Evolutionary conservation across 345 rosid genomes (phyloP).

Genomic region (Lumnitzera littorea): DNA sequence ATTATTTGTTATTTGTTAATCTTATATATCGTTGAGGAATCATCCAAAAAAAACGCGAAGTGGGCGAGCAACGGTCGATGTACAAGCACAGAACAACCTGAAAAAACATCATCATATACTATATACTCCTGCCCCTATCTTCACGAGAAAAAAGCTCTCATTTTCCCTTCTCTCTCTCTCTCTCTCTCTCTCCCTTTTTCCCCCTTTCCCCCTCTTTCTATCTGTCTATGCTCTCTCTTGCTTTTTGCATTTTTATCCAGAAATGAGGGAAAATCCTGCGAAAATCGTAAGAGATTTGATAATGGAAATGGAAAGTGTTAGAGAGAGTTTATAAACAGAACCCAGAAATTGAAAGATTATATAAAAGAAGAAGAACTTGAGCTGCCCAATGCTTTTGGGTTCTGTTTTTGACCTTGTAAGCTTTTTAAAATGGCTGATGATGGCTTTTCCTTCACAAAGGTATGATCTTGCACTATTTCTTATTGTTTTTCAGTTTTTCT

Average conservation of each 20-base stretch:
- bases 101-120: background rate
- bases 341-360: background rate
- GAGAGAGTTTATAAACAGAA: background rate
- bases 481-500: background rate
- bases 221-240: background rate
- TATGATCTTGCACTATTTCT: slow-evolving; percentile 11
- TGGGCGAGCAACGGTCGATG: slow-evolving; percentile 14
- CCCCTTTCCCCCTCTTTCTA: background rate
- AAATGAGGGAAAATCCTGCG: slow-evolving; percentile 7
- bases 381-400: slow-evolving; percentile 47
- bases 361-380: slow-evolving; percentile 6
- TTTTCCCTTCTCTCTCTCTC: background rate
- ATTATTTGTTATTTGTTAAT: too few relatives aligned
- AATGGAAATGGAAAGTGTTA: too few relatives aligned
- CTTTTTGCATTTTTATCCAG: background rate
- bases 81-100: background rate
- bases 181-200: background rate
- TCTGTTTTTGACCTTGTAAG: slow-evolving; percentile 26
- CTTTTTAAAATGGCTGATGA: slow-evolving; percentile 67
- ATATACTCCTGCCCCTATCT: background rate
- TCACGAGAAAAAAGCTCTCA: slow-evolving; percentile 10
- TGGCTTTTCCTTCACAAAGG: slow-evolving; percentile 70
- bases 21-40: too few relatives aligned
- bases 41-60: background rate
- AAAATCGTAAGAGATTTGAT: too few relatives aligned